Percentiles rank a stretch among this genome's conserved stretches.
Conservation (phyloP, 2,329 filamentous ascomycete species). For the Tolypocladium tundrense region DNA sequence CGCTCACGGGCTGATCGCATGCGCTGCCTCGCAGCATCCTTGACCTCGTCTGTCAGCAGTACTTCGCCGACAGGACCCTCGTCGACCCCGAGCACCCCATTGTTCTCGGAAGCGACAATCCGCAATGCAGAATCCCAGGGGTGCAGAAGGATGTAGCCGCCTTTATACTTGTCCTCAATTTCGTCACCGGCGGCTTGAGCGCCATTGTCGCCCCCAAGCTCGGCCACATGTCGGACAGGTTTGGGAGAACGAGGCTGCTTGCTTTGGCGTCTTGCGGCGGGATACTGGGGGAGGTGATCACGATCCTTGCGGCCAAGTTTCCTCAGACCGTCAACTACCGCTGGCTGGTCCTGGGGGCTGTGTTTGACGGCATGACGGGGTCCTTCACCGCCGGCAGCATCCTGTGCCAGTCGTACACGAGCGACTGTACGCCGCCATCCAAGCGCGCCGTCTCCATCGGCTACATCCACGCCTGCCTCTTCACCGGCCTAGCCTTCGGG, state of each 20-base stretch:
- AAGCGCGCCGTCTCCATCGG: constrained; percentile 76
- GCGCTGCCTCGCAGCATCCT: constrained; percentile 46
- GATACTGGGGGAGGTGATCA: constrained; percentile 63
- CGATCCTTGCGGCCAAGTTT: constrained; percentile 66
- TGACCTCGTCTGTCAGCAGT: constrained; percentile 71
- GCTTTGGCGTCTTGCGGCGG: constrained; percentile 65
- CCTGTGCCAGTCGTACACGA: constrained; percentile 74
- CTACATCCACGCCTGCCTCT: constrained; percentile 82
- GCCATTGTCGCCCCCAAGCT: constrained; percentile 75
- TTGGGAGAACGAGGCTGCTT: constrained; percentile 68
- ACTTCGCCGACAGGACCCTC: constrained; percentile 59
- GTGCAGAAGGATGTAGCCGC: constrained; percentile 68
- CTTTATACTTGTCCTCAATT: constrained; percentile 66
- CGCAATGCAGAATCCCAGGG: constrained; percentile 69
- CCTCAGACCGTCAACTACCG: constrained; percentile 65
- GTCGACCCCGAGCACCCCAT: constrained; percentile 49
- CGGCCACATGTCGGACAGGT: constrained; percentile 76
- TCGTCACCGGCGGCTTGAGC: constrained; percentile 67
- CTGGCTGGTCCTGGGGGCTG: constrained; percentile 65
- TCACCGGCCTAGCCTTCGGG: constrained; percentile 78
- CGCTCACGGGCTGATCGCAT: background rate
- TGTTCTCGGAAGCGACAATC: constrained; percentile 58
- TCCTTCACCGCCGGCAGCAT: constrained; percentile 77
- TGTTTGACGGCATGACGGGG: constrained; percentile 74
- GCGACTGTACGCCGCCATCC: constrained; percentile 77